Evolutionary conservation across 225 moss, liverwort and hornwort genomes (phyloP).

Genomic region (Polytrichum formosum): DNA sequence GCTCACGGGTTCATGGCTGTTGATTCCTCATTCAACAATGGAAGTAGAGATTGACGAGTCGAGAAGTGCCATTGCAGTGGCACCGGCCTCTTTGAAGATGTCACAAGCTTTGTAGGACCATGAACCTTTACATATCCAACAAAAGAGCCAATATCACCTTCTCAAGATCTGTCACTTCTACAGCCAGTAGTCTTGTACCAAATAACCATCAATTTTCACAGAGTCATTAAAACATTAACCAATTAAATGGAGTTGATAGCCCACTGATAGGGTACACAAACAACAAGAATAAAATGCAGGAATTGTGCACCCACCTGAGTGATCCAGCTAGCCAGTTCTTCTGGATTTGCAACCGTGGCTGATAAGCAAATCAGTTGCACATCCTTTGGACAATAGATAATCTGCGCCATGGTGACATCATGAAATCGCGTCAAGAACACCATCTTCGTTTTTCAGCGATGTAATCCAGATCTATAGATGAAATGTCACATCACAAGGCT

Average conservation of each 20-base stretch:
- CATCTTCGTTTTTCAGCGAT: too few species aligned
- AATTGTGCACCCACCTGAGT: conserved; percentile 21
- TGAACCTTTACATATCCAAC: conserved; percentile 51
- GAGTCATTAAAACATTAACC: too few species aligned
- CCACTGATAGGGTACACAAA: too few species aligned
- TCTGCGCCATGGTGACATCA: conserved; percentile 13
- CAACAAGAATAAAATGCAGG: too few species aligned
- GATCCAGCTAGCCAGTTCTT: conserved; percentile 84
- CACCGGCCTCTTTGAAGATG: conserved; percentile 68
- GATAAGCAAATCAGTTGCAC: conserved; percentile 84
- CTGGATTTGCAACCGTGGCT: conserved; percentile 79
- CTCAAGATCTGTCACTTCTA: too few species aligned
- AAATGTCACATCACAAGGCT: too few species aligned
- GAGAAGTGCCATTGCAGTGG: conserved; percentile 91
- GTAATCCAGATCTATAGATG: too few species aligned
- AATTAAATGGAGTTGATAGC: too few species aligned
- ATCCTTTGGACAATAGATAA: conserved; percentile 73
- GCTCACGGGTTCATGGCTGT: conserved; percentile 69
- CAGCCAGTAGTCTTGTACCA: too few species aligned
- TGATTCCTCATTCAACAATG: conserved; percentile 65
- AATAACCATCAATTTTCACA: too few species aligned
- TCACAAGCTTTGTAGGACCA: conserved; percentile 75
- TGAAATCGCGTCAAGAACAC: too few species aligned
- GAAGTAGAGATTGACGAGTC: conserved; percentile 66
- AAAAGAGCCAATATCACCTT: too few species aligned